phyloP scores from a whole-genome alignment of 768 basidiomycete genomes.

The Crucibulum laeve region DNA sequence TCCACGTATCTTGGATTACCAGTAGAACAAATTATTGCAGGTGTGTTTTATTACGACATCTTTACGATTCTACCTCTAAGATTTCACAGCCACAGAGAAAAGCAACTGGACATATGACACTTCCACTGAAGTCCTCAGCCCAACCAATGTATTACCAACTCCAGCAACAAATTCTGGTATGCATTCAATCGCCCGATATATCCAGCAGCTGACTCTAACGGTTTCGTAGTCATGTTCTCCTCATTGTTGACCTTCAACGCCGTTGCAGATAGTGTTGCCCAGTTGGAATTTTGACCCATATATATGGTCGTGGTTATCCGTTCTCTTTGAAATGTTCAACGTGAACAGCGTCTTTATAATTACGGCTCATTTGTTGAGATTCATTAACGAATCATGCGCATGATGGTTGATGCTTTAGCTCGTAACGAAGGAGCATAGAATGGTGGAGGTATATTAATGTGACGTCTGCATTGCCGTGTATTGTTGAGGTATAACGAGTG shows the following conservation, averaged over 20 bases:
- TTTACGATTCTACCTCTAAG: not conserved
- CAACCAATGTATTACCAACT: slow-evolving; percentile 14
- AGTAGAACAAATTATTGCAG: slow-evolving; percentile 30
- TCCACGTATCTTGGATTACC: slow-evolving; percentile 53
- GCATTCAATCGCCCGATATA: not conserved
- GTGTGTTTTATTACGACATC: slow-evolving; percentile 18
- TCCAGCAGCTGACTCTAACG: not conserved
- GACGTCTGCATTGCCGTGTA: slow-evolving; percentile 2
- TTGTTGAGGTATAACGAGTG: slow-evolving; percentile 4
- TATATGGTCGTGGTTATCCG: too few relatives aligned
- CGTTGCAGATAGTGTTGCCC: slow-evolving; percentile 51
- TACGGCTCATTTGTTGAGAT: too few relatives aligned
- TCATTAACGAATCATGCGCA: slow-evolving; percentile 6
- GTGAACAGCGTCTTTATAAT: not conserved
- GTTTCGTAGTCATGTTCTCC: slow-evolving; percentile 28
- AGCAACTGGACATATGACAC: slow-evolving; percentile 51
- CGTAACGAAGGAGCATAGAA: slow-evolving; percentile 14
- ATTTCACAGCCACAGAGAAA: slow-evolving; percentile 32
- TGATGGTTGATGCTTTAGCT: slow-evolving; percentile 3
- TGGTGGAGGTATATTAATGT: slow-evolving; percentile 11
- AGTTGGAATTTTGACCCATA: slow-evolving; percentile 30
- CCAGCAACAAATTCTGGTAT: not conserved
- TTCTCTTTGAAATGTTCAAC: too few relatives aligned
- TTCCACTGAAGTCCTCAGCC: slow-evolving; percentile 39
- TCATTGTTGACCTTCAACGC: slow-evolving; percentile 44